Conservation (phyloP, 2,329 filamentous ascomycete genomes). For the Leptographium wingfieldii region DNA sequence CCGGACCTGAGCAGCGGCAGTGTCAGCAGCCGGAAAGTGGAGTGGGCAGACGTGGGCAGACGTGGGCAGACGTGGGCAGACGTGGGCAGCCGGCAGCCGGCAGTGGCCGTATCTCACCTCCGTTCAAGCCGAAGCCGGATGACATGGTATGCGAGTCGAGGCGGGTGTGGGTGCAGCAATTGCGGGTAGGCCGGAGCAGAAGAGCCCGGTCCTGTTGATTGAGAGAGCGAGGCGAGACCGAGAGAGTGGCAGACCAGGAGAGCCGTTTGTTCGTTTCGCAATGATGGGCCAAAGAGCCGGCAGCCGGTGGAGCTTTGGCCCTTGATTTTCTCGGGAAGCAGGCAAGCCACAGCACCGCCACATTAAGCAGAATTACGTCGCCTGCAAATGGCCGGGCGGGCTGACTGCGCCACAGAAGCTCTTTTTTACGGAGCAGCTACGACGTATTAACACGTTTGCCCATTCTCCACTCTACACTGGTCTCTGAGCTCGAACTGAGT, state of each 20-base stretch:
- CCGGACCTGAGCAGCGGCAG: slow-evolving; percentile 32
- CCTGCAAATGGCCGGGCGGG: slow-evolving; percentile 8
- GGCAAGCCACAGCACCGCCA: slow-evolving; percentile 9
- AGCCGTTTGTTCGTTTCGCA: background rate
- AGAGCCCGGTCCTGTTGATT: background rate
- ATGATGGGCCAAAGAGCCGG: background rate
- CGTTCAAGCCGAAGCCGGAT: slow-evolving; percentile 71
- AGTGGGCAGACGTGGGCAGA: background rate
- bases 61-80: background rate
- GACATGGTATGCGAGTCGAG: slow-evolving; percentile 41
- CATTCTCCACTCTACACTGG: no score
- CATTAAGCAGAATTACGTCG: slow-evolving; percentile 13
- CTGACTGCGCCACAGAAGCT: background rate
- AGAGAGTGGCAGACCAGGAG: no score
- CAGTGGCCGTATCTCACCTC: slow-evolving; percentile 41
- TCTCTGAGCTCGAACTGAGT: no score
- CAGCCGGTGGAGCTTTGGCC: background rate
- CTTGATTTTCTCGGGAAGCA: background rate
- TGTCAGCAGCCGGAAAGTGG: background rate
- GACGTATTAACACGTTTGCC: no score
- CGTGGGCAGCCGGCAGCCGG: background rate
- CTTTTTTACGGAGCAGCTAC: no score
- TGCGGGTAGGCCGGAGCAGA: slow-evolving; percentile 1
- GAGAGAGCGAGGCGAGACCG: no score
- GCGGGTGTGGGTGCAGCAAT: background rate